A percentile compares a stretch with the other conserved stretches of the same genome.
Conservation (phyloP, 2,329 filamentous ascomycete genomes). For the Cylindrodendrum hubeiense region DNA sequence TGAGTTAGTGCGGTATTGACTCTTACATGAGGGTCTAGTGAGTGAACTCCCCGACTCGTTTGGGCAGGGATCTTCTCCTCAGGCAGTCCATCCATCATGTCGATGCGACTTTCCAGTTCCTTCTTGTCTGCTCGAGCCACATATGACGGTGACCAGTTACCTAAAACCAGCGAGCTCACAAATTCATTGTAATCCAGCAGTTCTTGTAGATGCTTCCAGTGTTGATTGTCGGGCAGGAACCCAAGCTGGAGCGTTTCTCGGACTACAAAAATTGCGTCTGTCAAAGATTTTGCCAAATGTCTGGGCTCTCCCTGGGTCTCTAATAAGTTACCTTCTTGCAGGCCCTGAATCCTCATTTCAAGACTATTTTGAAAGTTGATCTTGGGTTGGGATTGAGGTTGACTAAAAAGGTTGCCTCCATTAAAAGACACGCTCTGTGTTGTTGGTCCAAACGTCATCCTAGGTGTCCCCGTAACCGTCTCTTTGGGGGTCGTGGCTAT, state of each 20-base stretch:
- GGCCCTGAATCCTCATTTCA: constrained; percentile 18
- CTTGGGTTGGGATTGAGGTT: constrained; percentile 39
- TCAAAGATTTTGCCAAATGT: constrained; percentile 35
- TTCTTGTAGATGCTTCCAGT: constrained; percentile 50
- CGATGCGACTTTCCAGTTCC: constrained; percentile 43
- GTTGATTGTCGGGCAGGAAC: constrained; percentile 49
- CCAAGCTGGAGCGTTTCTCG: constrained; percentile 43
- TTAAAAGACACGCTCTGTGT: constrained; percentile 19
- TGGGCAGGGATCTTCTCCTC: constrained; percentile 43
- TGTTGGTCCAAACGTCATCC: neutral
- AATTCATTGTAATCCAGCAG: constrained; percentile 47
- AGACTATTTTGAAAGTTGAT: constrained; percentile 42
- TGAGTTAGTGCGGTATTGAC: neutral
- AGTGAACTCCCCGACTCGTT: constrained; percentile 32
- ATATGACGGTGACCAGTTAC: constrained; percentile 41
- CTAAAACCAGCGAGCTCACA: constrained; percentile 45
- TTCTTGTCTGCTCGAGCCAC: constrained; percentile 44
- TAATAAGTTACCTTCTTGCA: constrained; percentile 28
- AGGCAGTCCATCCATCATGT: constrained; percentile 41
- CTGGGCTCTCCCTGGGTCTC: neutral
- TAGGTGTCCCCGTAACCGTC: neutral
- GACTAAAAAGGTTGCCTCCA: constrained; percentile 39
- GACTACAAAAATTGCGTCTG: constrained; percentile 40
- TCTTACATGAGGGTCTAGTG: constrained; percentile 51
- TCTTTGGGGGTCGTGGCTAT: neutral